phyloP scores from a whole-genome alignment of 352 stramenopile species.

The Phytophthora pseudosyringae region DNA sequence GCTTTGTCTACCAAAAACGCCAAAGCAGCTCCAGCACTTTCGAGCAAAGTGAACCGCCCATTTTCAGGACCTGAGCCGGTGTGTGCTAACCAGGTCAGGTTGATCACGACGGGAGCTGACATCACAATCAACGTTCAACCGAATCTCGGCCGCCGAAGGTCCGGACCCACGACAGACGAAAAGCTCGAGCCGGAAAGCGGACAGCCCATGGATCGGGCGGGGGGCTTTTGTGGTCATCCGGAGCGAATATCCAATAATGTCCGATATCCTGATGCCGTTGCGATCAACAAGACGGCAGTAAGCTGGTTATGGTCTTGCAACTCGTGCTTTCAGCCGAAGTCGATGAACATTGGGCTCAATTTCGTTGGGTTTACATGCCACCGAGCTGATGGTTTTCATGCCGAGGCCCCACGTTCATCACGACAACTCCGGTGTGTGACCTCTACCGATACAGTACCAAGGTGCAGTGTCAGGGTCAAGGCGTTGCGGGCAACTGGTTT shows the following conservation, averaged over 20 bases:
- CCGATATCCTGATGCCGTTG: constrained; percentile 3
- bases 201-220: constrained; percentile 14
- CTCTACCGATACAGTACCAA: constrained; percentile 2
- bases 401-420: background rate
- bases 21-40: background rate
- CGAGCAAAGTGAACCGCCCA: background rate
- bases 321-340: no score
- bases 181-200: constrained; percentile 23
- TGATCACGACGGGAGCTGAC: constrained; percentile 4
- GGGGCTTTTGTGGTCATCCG: background rate
- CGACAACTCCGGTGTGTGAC: constrained; percentile 2
- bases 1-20: no score
- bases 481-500: constrained; percentile 28
- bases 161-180: constrained; percentile 29
- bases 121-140: constrained; percentile 13
- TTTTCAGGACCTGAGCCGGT: background rate
- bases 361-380: constrained; percentile 2
- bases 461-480: constrained; percentile 13
- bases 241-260: constrained; percentile 5
- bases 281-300: constrained; percentile 2
- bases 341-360: background rate
- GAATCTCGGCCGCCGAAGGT: constrained; percentile 12
- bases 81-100: background rate
- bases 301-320: background rate
- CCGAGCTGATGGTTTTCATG: background rate